phyloP scores from a whole-genome alignment of 2,329 filamentous ascomycete genomes.

The Arachnomyces sp. region DNA sequence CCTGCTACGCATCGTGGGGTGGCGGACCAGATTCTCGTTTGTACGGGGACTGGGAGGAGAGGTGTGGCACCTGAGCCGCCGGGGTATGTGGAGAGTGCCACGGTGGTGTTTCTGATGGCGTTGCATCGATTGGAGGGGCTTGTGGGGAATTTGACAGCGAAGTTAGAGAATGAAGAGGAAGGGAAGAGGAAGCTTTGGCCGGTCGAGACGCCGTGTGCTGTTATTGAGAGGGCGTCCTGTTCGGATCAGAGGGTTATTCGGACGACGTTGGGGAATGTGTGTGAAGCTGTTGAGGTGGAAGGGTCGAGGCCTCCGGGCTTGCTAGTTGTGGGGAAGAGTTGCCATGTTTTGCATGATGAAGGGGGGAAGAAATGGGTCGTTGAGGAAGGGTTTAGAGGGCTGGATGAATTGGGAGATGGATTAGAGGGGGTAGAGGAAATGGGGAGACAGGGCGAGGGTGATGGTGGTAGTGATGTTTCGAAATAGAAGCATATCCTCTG shows the following conservation, averaged over 20 bases:
- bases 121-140: constrained; percentile 74
- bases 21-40: constrained; percentile 89
- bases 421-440: constrained; percentile 14
- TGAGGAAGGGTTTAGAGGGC: constrained; percentile 74
- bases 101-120: constrained; percentile 92
- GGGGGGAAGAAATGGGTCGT: constrained; percentile 66
- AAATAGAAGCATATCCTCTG: too few species aligned
- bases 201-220: constrained; percentile 72
- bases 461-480: not conserved
- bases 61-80: constrained; percentile 77
- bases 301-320: constrained; percentile 84
- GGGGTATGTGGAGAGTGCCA: constrained; percentile 65
- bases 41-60: constrained; percentile 90
- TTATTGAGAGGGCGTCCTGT: constrained; percentile 88
- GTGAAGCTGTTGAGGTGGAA: constrained; percentile 75
- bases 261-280: constrained; percentile 73
- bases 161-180: not conserved
- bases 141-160: constrained; percentile 58
- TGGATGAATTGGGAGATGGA: constrained; percentile 48
- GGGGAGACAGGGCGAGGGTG: not conserved
- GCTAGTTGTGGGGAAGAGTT: constrained; percentile 76
- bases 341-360: constrained; percentile 63
- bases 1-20: constrained; percentile 84
- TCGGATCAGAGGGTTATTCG: constrained; percentile 89
- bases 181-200: constrained; percentile 53